A percentile compares a stretch with the other conserved stretches of the same genome.
These are phyloP conservation scores for Candida takata DNA, from an alignment of 805 yeast species.

Conservation along the genomic window DNA sequence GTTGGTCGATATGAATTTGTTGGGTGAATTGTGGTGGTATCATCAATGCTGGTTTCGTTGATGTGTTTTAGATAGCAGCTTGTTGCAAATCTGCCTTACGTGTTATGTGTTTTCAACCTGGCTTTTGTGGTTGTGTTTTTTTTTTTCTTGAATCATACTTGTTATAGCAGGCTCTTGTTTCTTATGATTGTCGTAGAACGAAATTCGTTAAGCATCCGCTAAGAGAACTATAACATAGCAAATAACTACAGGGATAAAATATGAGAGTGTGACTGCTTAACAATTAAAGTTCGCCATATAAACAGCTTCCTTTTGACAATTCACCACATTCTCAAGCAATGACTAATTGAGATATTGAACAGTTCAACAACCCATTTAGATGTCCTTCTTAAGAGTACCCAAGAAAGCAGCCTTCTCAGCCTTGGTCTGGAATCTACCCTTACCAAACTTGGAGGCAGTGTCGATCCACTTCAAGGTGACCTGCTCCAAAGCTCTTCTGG, in stretches of 20 bases:
- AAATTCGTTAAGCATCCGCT: too few relatives aligned
- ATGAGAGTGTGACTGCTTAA: too few relatives aligned
- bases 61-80: not conserved
- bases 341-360: not conserved
- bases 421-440: slow-evolving; percentile 99
- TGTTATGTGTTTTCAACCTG: too few relatives aligned
- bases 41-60: not conserved
- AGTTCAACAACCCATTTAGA: slow-evolving; percentile 33
- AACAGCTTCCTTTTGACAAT: not conserved
- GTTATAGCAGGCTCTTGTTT: too few relatives aligned
- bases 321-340: not conserved
- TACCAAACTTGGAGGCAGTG: slow-evolving; percentile 99
- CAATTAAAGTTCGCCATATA: not conserved
- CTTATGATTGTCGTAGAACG: too few relatives aligned
- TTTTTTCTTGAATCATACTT: too few relatives aligned
- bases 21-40: not conserved
- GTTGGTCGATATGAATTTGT: too few relatives aligned
- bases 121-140: too few relatives aligned
- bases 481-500: slow-evolving; percentile 95
- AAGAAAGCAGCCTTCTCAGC: slow-evolving; percentile 99
- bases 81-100: too few relatives aligned
- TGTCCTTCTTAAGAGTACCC: slow-evolving; percentile 99
- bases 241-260: too few relatives aligned
- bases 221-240: too few relatives aligned
- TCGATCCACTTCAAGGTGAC: slow-evolving; percentile 99